phyloP scores from a whole-genome alignment of 1,284 basidiomycete genomes.

The Paramarasmius palmivorus region DNA sequence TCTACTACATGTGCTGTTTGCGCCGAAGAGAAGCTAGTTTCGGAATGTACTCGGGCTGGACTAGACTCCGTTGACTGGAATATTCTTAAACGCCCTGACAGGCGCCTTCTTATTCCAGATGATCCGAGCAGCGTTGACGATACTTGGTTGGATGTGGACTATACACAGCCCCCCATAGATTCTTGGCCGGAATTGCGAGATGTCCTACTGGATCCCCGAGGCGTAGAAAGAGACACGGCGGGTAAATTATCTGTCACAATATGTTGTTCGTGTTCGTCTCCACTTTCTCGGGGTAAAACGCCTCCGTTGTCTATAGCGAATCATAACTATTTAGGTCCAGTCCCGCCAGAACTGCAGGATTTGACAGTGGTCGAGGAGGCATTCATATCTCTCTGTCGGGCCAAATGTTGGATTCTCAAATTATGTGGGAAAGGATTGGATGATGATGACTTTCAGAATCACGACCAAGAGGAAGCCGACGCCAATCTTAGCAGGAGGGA shows the following conservation, averaged over 20 bases:
- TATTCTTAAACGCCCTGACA: neutral
- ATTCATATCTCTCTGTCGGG: conserved; percentile 5
- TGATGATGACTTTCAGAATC: too few species aligned
- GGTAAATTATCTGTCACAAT: neutral
- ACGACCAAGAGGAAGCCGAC: neutral
- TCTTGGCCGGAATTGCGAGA: neutral
- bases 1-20: neutral
- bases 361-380: conserved; percentile 8
- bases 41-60: neutral
- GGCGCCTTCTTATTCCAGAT: too few species aligned
- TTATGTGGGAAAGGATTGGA: too few species aligned
- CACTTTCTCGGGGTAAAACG: neutral
- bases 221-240: neutral
- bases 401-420: neutral
- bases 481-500: too few species aligned
- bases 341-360: conserved; percentile 2
- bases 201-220: neutral
- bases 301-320: conserved; percentile 6
- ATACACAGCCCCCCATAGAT: neutral
- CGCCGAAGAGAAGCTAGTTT: neutral
- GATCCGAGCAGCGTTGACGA: too few species aligned
- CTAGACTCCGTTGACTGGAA: neutral
- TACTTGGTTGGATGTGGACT: neutral
- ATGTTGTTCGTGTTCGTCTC: neutral
- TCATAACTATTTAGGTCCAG: neutral